Percentiles rank a stretch among this genome's conserved stretches.
These are phyloP conservation scores for Cucurbita argyrosperma DNA, from an alignment of 306 rosid genomes.

Conservation along the genomic window DNA sequence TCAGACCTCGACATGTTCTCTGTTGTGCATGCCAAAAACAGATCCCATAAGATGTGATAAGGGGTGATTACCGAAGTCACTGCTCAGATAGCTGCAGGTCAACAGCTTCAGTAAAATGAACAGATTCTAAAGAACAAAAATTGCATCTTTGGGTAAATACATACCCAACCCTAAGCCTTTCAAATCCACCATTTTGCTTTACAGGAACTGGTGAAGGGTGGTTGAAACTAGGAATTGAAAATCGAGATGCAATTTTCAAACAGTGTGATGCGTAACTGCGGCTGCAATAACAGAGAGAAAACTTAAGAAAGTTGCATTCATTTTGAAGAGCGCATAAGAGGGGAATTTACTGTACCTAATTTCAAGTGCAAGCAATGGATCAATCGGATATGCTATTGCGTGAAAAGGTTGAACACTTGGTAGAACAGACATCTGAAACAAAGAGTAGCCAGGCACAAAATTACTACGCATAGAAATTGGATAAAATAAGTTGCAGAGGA, in stretches of 20 bases:
- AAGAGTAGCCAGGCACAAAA: neutral
- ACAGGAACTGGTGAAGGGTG: slow-evolving; percentile 55
- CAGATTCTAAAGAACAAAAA: neutral
- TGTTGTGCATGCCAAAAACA: slow-evolving; percentile 84
- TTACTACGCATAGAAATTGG: neutral
- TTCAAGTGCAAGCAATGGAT: slow-evolving; percentile 83
- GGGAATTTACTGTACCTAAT: slow-evolving; percentile 39
- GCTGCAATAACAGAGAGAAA: slow-evolving; percentile 30
- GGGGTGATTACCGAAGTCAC: slow-evolving; percentile 59
- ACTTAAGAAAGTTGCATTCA: neutral
- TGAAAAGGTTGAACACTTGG: slow-evolving; percentile 99
- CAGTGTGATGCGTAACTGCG: slow-evolving; percentile 91
- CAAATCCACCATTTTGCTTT: slow-evolving; percentile 50
- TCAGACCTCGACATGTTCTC: slow-evolving; percentile 72
- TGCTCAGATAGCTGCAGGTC: slow-evolving; percentile 41
- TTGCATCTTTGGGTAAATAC: neutral
- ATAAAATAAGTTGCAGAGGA: neutral
- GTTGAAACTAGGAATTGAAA: slow-evolving; percentile 57
- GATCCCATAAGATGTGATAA: slow-evolving; percentile 95
- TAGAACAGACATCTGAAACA: slow-evolving; percentile 78
- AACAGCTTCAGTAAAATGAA: neutral
- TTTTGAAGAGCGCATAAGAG: neutral
- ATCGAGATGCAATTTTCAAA: slow-evolving; percentile 81
- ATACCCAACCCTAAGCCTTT: slow-evolving; percentile 82
- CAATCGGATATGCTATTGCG: slow-evolving; percentile 97